These are phyloP conservation scores for Pelagomonas calceolata DNA, from an alignment of 108 stramenopile species.

Conservation along the genomic window DNA sequence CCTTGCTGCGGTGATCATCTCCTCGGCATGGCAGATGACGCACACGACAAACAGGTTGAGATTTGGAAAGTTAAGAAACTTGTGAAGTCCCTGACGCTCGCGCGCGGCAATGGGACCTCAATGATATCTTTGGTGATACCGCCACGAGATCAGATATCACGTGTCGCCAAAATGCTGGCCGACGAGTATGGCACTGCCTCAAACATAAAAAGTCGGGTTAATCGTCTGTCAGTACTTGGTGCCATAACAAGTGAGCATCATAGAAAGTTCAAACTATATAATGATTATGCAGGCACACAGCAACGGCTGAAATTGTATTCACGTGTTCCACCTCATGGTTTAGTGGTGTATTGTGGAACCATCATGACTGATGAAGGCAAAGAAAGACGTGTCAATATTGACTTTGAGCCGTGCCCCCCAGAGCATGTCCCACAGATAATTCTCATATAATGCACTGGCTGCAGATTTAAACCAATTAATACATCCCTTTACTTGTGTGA, in stretches of 20 bases:
- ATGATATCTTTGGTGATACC: slow-evolving; percentile 98
- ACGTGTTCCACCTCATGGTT: slow-evolving; percentile 85
- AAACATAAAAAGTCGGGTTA: slow-evolving; percentile 97
- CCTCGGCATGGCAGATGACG: no score
- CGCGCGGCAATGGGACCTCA: slow-evolving; percentile 91
- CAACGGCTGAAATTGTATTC: slow-evolving; percentile 94
- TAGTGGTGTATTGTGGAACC: slow-evolving; percentile 96
- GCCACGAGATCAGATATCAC: slow-evolving; percentile 84
- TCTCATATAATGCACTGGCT: no score
- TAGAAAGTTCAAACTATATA: no score
- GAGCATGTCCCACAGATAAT: no score
- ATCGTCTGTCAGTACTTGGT: slow-evolving; percentile 83
- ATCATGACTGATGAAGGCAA: slow-evolving; percentile 98
- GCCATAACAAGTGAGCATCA: slow-evolving; percentile 65
- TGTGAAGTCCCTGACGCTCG: slow-evolving; percentile 86
- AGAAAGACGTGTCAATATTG: slow-evolving; percentile 90
- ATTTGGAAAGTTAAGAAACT: slow-evolving; percentile 78
- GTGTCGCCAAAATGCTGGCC: slow-evolving; percentile 90
- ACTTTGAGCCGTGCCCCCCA: slow-evolving; percentile 73
- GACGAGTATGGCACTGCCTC: slow-evolving; percentile 98
- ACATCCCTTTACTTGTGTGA: slow-evolving; percentile 97
- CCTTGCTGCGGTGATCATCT: no score
- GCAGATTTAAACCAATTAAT: slow-evolving; percentile 93
- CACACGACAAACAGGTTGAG: no score
- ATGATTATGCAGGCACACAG: slow-evolving; percentile 63